phyloP scores from a whole-genome alignment of 306 rosid species.

The Cucurbita argyrosperma region DNA sequence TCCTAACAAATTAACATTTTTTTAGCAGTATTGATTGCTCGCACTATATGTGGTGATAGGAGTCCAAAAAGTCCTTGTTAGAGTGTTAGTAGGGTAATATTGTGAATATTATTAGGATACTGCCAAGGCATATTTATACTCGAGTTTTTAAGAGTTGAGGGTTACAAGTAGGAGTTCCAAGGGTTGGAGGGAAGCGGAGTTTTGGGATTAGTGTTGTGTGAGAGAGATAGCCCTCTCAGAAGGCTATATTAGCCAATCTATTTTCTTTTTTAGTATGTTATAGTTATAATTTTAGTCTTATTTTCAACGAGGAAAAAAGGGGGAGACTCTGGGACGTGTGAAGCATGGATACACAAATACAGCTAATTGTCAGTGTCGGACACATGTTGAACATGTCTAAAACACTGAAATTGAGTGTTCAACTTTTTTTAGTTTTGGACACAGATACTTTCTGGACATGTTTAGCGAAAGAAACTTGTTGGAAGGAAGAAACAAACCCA shows the following conservation, averaged over 20 bases:
- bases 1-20: no score
- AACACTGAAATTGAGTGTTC: not conserved
- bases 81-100: not conserved
- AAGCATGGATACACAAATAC: no score
- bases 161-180: not conserved
- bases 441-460: not conserved
- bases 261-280: not conserved
- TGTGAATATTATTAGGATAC: not conserved
- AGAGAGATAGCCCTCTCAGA: not conserved
- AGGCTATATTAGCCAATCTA: not conserved
- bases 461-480: no score
- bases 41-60: not conserved
- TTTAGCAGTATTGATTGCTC: no score
- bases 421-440: not conserved
- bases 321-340: not conserved
- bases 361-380: not conserved
- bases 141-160: not conserved
- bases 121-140: no score
- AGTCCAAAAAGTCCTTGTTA: not conserved
- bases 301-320: not conserved
- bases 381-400: no score
- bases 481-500: not conserved
- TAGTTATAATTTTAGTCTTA: not conserved
- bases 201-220: not conserved
- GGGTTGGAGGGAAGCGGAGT: not conserved